Percentiles rank a stretch among this genome's conserved stretches.
Conservation (phyloP, 2,329 filamentous ascomycete species). For the Diaporthe humulicola region DNA sequence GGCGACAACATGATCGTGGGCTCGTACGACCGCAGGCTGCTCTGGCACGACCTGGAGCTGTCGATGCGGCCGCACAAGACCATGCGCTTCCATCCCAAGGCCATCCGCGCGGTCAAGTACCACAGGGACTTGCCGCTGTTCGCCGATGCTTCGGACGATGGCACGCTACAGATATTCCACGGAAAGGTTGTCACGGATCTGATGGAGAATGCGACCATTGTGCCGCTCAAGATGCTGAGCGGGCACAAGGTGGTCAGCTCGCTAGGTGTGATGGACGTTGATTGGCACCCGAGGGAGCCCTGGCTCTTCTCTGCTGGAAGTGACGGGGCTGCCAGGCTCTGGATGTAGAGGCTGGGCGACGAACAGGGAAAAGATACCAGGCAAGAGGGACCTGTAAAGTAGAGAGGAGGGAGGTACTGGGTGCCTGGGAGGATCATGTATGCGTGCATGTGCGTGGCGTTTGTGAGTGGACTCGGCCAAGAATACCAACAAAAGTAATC, state of each 20-base stretch:
- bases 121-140: conserved; percentile 89
- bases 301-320: conserved; percentile 96
- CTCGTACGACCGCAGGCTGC: conserved; percentile 90
- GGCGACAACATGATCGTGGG: conserved; percentile 96
- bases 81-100: conserved; percentile 92
- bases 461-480: conserved; percentile 35
- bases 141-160: conserved; percentile 95
- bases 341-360: conserved; percentile 69
- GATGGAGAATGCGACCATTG: conserved; percentile 96
- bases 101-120: conserved; percentile 89
- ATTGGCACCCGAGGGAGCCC: conserved; percentile 95
- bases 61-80: conserved; percentile 95
- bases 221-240: conserved; percentile 92
- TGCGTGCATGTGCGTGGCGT: conserved; percentile 38
- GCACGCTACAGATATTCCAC: conserved; percentile 95
- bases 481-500: conserved; percentile 38
- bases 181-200: conserved; percentile 94
- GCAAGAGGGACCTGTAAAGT: not conserved
- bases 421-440: conserved; percentile 8
- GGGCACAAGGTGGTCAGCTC: conserved; percentile 90
- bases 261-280: conserved; percentile 91
- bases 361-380: not conserved
- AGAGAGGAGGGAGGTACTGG: not conserved
- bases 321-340: conserved; percentile 92
- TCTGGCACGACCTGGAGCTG: conserved; percentile 98